These are phyloP conservation scores for Grifola frondosa DNA, from an alignment of 1,284 basidiomycete species.

Conservation along the genomic window DNA sequence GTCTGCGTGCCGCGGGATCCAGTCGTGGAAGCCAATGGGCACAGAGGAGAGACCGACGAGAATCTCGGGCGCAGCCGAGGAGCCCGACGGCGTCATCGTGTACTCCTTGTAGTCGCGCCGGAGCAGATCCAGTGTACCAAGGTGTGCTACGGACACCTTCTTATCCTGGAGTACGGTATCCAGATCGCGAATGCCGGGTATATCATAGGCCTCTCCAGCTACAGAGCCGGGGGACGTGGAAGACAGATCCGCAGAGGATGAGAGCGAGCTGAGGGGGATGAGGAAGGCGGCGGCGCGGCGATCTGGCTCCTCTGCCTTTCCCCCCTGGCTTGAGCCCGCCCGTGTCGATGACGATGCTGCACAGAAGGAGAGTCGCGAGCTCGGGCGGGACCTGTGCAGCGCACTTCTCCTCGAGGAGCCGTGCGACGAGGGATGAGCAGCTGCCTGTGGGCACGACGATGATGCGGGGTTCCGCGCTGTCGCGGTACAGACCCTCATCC, in stretches of 20 bases:
- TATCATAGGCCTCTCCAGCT: conserved; percentile 25
- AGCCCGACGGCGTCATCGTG: conserved; percentile 44
- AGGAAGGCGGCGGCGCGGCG: conserved; percentile 44
- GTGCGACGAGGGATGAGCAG: conserved; percentile 75
- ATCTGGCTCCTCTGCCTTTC: conserved; percentile 64
- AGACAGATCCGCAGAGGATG: neutral
- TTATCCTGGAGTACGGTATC: conserved; percentile 50
- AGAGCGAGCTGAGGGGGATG: conserved; percentile 14
- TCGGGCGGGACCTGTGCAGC: conserved; percentile 47
- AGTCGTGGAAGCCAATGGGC: conserved; percentile 63
- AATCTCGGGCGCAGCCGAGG: conserved; percentile 38
- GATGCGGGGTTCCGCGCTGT: conserved; percentile 64
- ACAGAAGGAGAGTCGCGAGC: conserved; percentile 78
- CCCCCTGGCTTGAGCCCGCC: conserved; percentile 68
- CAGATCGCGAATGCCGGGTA: conserved; percentile 47
- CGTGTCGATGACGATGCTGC: conserved; percentile 84
- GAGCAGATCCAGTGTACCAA: conserved; percentile 77
- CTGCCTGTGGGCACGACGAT: conserved; percentile 71
- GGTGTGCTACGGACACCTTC: conserved; percentile 71
- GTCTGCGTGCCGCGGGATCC: conserved; percentile 39
- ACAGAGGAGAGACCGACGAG: conserved; percentile 78
- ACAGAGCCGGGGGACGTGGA: neutral
- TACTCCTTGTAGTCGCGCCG: conserved; percentile 95
- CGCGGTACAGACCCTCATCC: conserved; percentile 73
- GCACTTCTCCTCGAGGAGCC: conserved; percentile 43